These are phyloP conservation scores for Acidiella bohemica DNA, from an alignment of 495 filamentous ascomycete genomes.

Conservation along the genomic window DNA sequence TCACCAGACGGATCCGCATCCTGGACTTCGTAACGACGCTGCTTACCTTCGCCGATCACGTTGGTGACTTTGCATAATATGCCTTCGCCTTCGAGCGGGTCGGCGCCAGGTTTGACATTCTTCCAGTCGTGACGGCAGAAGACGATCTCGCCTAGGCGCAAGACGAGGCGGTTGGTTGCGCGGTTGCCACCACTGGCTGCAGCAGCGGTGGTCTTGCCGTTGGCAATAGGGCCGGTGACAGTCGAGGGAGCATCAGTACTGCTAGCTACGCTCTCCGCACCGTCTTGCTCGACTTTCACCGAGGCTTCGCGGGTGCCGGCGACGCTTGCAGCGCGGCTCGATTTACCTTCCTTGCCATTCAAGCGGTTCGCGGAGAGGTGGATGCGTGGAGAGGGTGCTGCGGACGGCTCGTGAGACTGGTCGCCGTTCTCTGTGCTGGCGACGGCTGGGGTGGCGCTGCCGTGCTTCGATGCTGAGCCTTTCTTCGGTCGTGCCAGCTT, in stretches of 20 bases:
- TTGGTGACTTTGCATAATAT: constrained; percentile 81
- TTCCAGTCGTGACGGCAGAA: constrained; percentile 65
- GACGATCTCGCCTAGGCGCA: constrained; percentile 64
- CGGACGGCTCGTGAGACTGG: constrained; percentile 18
- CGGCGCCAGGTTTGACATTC: constrained; percentile 21
- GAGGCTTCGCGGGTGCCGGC: constrained; percentile 21
- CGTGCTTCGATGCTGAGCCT: not conserved
- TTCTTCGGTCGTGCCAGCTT: not conserved
- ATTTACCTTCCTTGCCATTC: constrained; percentile 11
- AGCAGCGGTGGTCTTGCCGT: constrained; percentile 17
- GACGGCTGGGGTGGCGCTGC: not conserved
- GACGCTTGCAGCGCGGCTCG: constrained; percentile 8
- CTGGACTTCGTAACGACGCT: constrained; percentile 81
- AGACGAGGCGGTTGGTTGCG: constrained; percentile 22
- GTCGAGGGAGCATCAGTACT: constrained; percentile 7
- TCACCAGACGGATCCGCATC: constrained; percentile 72
- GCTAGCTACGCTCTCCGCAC: constrained; percentile 25
- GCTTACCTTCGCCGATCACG: constrained; percentile 72
- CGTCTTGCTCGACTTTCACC: constrained; percentile 41
- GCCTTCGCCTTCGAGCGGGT: constrained; percentile 57
- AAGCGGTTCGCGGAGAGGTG: constrained; percentile 8
- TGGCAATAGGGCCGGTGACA: constrained; percentile 18
- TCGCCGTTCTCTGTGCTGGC: constrained; percentile 1
- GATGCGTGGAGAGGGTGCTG: constrained; percentile 9
- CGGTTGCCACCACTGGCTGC: constrained; percentile 4